Evolutionary conservation across 1,284 basidiomycete genomes (phyloP).

Genomic region (Ceratobasidium sp.): DNA sequence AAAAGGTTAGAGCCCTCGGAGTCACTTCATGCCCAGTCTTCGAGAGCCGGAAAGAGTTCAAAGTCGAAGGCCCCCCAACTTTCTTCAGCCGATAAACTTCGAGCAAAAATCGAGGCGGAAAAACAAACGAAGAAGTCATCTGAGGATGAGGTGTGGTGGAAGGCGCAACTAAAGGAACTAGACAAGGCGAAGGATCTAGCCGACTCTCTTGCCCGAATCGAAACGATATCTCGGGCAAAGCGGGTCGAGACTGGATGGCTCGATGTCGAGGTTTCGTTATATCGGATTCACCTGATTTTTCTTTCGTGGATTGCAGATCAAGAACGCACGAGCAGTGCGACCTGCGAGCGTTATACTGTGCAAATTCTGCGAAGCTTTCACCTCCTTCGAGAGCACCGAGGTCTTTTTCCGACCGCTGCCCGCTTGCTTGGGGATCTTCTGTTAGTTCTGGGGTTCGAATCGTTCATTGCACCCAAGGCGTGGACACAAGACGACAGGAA

Average conservation of each 20-base stretch:
- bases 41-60: neutral
- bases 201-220: constrained; percentile 55
- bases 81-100: constrained; percentile 58
- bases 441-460: constrained; percentile 63
- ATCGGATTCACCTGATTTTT: constrained; percentile 67
- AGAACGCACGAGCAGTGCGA: constrained; percentile 51
- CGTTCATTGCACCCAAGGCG: constrained; percentile 54
- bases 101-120: constrained; percentile 62
- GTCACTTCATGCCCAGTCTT: constrained; percentile 6
- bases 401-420: constrained; percentile 59
- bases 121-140: constrained; percentile 61
- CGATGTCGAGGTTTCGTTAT: constrained; percentile 67
- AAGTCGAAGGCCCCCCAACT: constrained; percentile 45
- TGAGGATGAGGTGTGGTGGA: constrained; percentile 65
- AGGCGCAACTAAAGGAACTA: constrained; percentile 60
- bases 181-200: constrained; percentile 53
- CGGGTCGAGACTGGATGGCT: constrained; percentile 61
- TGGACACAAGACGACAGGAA: constrained; percentile 54
- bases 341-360: constrained; percentile 64
- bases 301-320: constrained; percentile 67
- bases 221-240: constrained; percentile 62
- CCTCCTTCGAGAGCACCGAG: constrained; percentile 60
- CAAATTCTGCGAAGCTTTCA: constrained; percentile 64
- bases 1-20: constrained; percentile 27
- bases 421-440: constrained; percentile 61